Base-by-base conservation (phyloP, 495 filamentous ascomycete species). In the Daldinia decipiens region DNA sequence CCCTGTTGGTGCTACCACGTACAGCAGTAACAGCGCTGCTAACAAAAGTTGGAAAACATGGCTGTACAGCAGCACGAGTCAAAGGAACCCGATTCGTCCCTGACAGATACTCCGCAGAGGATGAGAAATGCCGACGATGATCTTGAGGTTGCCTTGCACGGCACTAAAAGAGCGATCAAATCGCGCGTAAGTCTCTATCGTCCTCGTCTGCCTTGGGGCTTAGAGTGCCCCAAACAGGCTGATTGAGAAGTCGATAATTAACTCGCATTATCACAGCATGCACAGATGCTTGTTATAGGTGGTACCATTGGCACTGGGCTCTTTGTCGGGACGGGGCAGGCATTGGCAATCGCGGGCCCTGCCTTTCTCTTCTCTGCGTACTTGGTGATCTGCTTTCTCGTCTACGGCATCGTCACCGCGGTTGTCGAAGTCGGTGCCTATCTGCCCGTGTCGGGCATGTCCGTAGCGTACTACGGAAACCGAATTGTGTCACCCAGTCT, bases 241-340 rank as follows among this genome's bases (percentile, higher is more conserved):
- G 2, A 13, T 51, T 51, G 1, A 15, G 21, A 29, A 54, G 26
- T 12, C 26, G 4, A 6, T 3, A 54, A 54, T 27, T 56, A 56
- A 19, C 17, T 36, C 31, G 6, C n/a, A 36, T 32, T 7, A 32
- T 36, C 17, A 32, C n/a, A 56, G 53, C 86, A 88, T 58, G 72
- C 87, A 54, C 86, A 88, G 72, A 88, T 89, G 82, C 88, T 89
- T 68, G 87, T 85, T 6, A 85, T 88, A 62, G 86, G 85, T 1
- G 86, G 86, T 27, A 84, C 83, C n/a, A 87, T 89, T 34, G 87
- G 87, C n/a, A 89, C 87, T 5, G 87, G 73, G 65, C 81, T 80
- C 12, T 81, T 79, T 54, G 73, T 81, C 27, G 68, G 79, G 15
- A 76, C 77, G 24, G 80, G 80, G 15, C 70, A 72, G 29, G 77